phyloP scores from a whole-genome alignment of 352 stramenopile genomes.

The Globisporangium radiosum region DNA sequence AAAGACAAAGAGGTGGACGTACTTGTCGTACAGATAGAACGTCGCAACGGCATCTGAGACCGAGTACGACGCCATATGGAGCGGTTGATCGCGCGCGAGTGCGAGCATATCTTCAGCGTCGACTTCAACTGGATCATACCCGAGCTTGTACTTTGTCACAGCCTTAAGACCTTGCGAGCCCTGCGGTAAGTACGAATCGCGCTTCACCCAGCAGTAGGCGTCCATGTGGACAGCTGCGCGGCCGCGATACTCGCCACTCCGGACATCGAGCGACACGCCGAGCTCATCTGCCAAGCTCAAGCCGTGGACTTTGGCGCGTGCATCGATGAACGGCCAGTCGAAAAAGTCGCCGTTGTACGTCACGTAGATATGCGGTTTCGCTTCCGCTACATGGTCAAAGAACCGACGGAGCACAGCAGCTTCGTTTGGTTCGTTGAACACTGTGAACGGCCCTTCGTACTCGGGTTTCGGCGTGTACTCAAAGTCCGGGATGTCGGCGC shows the following conservation, averaged over 20 bases:
- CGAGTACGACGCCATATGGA: conserved; percentile 98
- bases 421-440: conserved; percentile 95
- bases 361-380: conserved; percentile 97
- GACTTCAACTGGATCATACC: conserved; percentile 97
- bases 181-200: conserved; percentile 98
- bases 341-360: conserved; percentile 99
- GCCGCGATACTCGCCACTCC: conserved; percentile 89
- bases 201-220: conserved; percentile 98
- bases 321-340: conserved; percentile 98
- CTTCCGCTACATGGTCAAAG: conserved; percentile 86
- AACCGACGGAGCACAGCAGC: conserved; percentile 80
- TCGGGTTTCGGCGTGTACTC: conserved; percentile 97
- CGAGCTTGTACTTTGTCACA: conserved; percentile 99
- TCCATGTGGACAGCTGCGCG: conserved; percentile 95
- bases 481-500: conserved; percentile 97
- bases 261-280: conserved; percentile 63
- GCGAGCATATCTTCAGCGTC: conserved; percentile 99
- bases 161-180: conserved; percentile 98
- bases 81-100: conserved; percentile 91
- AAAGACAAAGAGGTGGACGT: conserved; percentile 99
- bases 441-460: conserved; percentile 89
- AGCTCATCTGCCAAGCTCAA: conserved; percentile 90
- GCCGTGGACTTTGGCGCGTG: conserved; percentile 86
- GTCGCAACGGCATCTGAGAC: conserved; percentile 99
- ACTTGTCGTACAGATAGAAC: conserved; percentile 99